phyloP scores from a whole-genome alignment of 2,329 filamentous ascomycete species.

The Pseudophaeomoniella oleicola region DNA sequence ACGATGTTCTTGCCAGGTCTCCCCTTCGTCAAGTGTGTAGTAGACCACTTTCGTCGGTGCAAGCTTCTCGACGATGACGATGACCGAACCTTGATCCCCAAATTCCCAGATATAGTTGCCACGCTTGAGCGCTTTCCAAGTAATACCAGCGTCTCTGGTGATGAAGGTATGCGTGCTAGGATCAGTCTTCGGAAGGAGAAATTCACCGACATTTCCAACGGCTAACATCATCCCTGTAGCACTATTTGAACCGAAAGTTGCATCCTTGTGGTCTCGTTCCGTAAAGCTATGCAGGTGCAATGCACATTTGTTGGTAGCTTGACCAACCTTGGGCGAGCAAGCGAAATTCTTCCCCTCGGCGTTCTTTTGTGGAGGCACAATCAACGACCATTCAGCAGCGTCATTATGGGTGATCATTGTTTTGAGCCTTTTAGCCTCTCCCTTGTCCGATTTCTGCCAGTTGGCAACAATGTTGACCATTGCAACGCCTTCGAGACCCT shows the following conservation, averaged over 20 bases:
- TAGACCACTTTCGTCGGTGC: constrained; percentile 52
- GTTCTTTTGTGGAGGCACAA: constrained; percentile 59
- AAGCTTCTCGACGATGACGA: constrained; percentile 68
- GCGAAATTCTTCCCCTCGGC: constrained; percentile 55
- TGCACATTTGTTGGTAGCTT: constrained; percentile 52
- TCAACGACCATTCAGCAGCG: constrained; percentile 68
- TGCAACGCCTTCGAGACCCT: constrained; percentile 77
- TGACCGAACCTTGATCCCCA: constrained; percentile 85
- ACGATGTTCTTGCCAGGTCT: constrained; percentile 59
- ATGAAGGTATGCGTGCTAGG: constrained; percentile 86
- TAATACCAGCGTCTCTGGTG: constrained; percentile 78
- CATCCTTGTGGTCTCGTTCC: constrained; percentile 64
- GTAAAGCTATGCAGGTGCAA: constrained; percentile 94
- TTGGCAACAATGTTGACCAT: constrained; percentile 80
- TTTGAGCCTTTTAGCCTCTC: constrained; percentile 62
- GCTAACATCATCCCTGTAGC: constrained; percentile 86
- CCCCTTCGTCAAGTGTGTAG: constrained; percentile 71
- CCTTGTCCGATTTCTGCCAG: constrained; percentile 42
- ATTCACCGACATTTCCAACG: constrained; percentile 74
- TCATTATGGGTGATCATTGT: constrained; percentile 95
- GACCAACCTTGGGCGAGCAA: constrained; percentile 47
- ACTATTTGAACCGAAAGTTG: constrained; percentile 77
- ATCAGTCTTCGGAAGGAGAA: constrained; percentile 51
- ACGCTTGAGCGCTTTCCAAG: constrained; percentile 73
- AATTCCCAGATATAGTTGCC: constrained; percentile 88